Evolutionary conservation across 805 yeast genomes (phyloP).

Genomic region (Schizosaccharomyces lindneri): DNA sequence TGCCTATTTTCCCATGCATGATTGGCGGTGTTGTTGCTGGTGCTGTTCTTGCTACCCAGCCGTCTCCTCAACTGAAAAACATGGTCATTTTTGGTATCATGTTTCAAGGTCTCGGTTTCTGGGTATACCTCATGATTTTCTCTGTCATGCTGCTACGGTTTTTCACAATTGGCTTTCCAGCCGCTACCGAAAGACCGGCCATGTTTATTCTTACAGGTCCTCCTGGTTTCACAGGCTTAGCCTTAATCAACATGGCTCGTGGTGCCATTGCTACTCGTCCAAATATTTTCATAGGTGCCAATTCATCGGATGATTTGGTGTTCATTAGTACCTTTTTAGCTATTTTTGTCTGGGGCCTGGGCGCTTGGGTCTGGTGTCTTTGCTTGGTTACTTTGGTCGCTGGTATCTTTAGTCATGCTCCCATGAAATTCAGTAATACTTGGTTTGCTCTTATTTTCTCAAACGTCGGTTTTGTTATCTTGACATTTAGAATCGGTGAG

Average conservation of each 20-base stretch:
- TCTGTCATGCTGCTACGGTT: not conserved
- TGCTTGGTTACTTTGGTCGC: not conserved
- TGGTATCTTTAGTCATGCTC: not conserved
- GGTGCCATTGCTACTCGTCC: not conserved
- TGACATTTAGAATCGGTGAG: not conserved
- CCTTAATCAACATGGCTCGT: not conserved
- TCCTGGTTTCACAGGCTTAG: not conserved
- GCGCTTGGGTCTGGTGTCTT: not conserved
- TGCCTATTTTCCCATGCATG: constrained; percentile 1
- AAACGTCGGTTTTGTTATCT: not conserved
- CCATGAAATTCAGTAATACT: not conserved
- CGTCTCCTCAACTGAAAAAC: not conserved
- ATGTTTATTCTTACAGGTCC: not conserved
- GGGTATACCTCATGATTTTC: not conserved
- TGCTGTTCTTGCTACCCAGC: not conserved
- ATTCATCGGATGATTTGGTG: not conserved
- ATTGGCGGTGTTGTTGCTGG: not conserved
- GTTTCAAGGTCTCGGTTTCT: constrained; percentile 1
- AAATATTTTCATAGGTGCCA: not conserved
- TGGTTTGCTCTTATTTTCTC: constrained; percentile 1
- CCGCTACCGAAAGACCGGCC: not conserved
- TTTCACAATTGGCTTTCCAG: not conserved
- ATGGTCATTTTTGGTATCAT: not conserved
- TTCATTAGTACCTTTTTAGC: not conserved
- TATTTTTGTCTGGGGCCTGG: not conserved